Evolutionary conservation across 495 filamentous ascomycete genomes (phyloP).

Genomic region (Halenospora varia): DNA sequence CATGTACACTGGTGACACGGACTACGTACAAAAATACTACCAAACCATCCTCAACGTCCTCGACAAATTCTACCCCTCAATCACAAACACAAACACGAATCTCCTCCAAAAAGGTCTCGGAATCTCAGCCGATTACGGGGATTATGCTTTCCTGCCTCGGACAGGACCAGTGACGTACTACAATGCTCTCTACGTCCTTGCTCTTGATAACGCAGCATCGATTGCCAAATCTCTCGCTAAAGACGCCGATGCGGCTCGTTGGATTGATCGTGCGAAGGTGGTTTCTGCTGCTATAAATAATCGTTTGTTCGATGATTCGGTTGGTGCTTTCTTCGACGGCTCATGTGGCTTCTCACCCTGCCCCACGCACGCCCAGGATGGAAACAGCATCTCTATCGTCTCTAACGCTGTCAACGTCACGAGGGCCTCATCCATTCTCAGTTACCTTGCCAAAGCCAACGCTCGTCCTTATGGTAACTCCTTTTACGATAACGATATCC

Average conservation of each 20-base stretch:
- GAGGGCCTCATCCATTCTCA: constrained; percentile 27
- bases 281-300: constrained; percentile 30
- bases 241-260: constrained; percentile 29
- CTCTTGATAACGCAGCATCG: constrained; percentile 35
- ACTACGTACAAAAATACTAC: constrained; percentile 30
- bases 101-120: constrained; percentile 34
- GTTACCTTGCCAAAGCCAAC: constrained; percentile 30
- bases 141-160: constrained; percentile 45
- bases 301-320: constrained; percentile 31
- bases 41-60: constrained; percentile 33
- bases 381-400: constrained; percentile 39
- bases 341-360: constrained; percentile 21
- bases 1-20: constrained; percentile 39
- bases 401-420: constrained; percentile 31
- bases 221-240: constrained; percentile 30
- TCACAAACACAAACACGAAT: constrained; percentile 27
- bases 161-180: constrained; percentile 42
- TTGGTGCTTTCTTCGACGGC: constrained; percentile 39
- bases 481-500: constrained; percentile 40
- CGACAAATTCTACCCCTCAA: constrained; percentile 35
- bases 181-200: constrained; percentile 43
- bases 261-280: constrained; percentile 30
- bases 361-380: constrained; percentile 41
- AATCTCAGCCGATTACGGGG: constrained; percentile 35
- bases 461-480: constrained; percentile 38